Evolutionary conservation across 108 stramenopile species (phyloP).

Genomic region (Nitzschia sp.): DNA sequence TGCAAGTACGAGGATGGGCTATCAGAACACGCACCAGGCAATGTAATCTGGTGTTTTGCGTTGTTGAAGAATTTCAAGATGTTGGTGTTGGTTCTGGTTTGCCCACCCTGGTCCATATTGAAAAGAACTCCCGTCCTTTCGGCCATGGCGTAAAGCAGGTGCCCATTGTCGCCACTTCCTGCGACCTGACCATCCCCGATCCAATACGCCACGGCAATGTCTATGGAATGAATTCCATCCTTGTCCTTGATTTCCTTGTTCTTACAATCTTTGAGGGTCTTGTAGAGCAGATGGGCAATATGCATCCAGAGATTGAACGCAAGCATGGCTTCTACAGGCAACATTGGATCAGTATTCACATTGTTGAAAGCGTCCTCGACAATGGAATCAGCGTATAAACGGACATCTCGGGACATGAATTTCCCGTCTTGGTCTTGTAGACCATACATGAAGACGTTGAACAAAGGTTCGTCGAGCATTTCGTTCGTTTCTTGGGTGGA

Average conservation of each 20-base stretch:
- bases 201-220: conserved; percentile 83
- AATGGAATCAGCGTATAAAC: conserved; percentile 65
- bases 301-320: conserved; percentile 82
- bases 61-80: conserved; percentile 75
- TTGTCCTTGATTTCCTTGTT: conserved; percentile 40
- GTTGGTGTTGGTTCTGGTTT: conserved; percentile 63
- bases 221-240: conserved; percentile 66
- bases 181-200: conserved; percentile 80
- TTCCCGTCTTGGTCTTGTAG: conserved; percentile 56
- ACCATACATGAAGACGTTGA: conserved; percentile 64
- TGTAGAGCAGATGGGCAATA: conserved; percentile 60
- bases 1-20: conserved; percentile 50
- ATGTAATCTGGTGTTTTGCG: conserved; percentile 71
- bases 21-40: conserved; percentile 65
- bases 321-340: conserved; percentile 69
- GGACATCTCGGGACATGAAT: conserved; percentile 42
- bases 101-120: conserved; percentile 47
- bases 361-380: conserved; percentile 56
- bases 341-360: conserved; percentile 10
- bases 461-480: conserved; percentile 69
- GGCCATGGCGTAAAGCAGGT: conserved; percentile 75
- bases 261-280: conserved; percentile 40
- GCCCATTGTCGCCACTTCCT: conserved; percentile 64
- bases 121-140: conserved; percentile 64
- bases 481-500: conserved; percentile 43